These are phyloP conservation scores for Volutella citrinella DNA, from an alignment of 2,329 filamentous ascomycete genomes.

Conservation along the genomic window DNA sequence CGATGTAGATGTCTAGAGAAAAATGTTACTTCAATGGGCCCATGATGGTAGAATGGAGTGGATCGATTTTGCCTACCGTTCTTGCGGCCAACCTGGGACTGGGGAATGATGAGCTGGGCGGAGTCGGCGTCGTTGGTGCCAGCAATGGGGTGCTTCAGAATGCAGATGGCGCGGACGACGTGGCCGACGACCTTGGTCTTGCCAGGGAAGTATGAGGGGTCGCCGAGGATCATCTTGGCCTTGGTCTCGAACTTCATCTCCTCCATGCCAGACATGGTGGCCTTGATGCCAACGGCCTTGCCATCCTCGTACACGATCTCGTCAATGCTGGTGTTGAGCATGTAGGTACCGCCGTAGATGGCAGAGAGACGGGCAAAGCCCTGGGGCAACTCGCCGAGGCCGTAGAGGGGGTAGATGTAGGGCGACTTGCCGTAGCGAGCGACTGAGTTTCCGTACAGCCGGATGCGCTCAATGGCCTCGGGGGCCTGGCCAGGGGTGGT, in stretches of 20 bases:
- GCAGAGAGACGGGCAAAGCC: constrained; percentile 95
- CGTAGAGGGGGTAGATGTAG: constrained; percentile 99
- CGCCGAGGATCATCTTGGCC: constrained; percentile 91
- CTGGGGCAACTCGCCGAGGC: constrained; percentile 93
- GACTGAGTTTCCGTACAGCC: constrained; percentile 96
- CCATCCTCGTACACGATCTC: constrained; percentile 81
- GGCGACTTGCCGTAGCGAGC: constrained; percentile 97
- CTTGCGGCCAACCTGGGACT: constrained; percentile 95
- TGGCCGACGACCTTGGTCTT: constrained; percentile 88
- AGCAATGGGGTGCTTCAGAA: constrained; percentile 90
- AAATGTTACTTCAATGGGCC: too few relatives aligned
- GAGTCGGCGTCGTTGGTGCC: constrained; percentile 89
- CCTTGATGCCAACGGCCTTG: constrained; percentile 94
- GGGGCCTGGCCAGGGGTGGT: constrained; percentile 68
- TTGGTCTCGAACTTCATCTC: constrained; percentile 97
- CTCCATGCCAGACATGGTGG: constrained; percentile 87
- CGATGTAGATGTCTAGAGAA: constrained; percentile 83
- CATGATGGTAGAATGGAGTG: too few relatives aligned
- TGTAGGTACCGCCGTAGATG: constrained; percentile 98
- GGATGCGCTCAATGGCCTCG: constrained; percentile 87
- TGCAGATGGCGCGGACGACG: constrained; percentile 94
- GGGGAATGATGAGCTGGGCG: constrained; percentile 92
- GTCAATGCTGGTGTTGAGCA: constrained; percentile 94
- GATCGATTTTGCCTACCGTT: constrained; percentile 84
- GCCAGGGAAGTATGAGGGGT: constrained; percentile 92